Conservation (phyloP, 345 rosid species). For the Melaleuca quinquenervia region DNA sequence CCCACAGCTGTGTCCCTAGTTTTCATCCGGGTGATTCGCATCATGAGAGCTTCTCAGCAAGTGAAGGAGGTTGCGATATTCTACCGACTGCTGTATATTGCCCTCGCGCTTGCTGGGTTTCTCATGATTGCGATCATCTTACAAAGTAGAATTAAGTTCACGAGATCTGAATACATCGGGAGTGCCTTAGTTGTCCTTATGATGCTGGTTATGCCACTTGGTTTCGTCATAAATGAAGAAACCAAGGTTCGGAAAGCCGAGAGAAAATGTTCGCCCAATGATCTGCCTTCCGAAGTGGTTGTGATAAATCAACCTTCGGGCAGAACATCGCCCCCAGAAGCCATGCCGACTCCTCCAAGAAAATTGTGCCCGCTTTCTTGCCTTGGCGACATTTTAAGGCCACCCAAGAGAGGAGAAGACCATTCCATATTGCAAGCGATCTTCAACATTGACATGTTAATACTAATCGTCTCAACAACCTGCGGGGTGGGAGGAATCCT, state of each 20-base stretch:
- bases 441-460: conserved; percentile 7
- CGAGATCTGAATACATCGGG: conserved; percentile 1
- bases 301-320: neutral
- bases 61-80: neutral
- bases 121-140: neutral
- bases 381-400: neutral
- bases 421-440: conserved; percentile 1
- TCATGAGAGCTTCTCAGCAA: neutral
- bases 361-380: neutral
- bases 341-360: neutral
- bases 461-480: conserved; percentile 1
- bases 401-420: conserved; percentile 6
- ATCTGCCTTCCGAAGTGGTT: neutral
- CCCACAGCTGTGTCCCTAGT: neutral
- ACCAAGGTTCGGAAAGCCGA: neutral
- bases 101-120: conserved; percentile 7
- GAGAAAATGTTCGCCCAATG: neutral
- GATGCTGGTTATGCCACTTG: neutral
- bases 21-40: neutral
- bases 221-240: neutral
- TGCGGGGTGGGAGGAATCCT: conserved; percentile 5
- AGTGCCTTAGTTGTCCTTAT: neutral
- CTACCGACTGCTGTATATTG: neutral
- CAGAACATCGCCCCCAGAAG: neutral
- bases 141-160: neutral